Conservation (phyloP, 2,329 filamentous ascomycete genomes). For the Thermochaetoides dissita region DNA sequence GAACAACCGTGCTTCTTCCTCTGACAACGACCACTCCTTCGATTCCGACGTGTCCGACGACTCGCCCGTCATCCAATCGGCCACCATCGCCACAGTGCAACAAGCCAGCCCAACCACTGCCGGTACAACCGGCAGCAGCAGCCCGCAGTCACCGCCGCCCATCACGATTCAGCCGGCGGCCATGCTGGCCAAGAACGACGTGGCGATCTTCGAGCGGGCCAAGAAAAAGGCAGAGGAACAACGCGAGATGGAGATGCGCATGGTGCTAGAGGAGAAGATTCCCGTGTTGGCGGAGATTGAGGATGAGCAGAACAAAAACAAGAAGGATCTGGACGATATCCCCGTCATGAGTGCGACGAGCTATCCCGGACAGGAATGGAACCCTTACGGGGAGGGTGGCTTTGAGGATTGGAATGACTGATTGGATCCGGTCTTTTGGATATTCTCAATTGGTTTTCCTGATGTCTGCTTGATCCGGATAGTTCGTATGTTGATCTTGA, state of each 20-base stretch:
- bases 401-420: conserved; percentile 16
- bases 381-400: conserved; percentile 31
- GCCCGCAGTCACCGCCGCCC: background rate
- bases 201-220: conserved; percentile 27
- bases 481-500: too few species aligned
- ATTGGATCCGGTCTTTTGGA: background rate
- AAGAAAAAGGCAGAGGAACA: conserved; percentile 24
- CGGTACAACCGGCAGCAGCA: background rate
- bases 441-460: too few species aligned
- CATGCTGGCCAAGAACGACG: conserved; percentile 17
- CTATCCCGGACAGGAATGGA: conserved; percentile 61
- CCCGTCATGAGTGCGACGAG: conserved; percentile 52
- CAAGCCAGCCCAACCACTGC: conserved; percentile 6
- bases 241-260: conserved; percentile 6
- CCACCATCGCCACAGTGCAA: conserved; percentile 6
- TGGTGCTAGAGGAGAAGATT: conserved; percentile 37
- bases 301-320: conserved; percentile 22
- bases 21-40: background rate
- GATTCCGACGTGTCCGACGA: conserved; percentile 9
- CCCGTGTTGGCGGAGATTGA: conserved; percentile 23
- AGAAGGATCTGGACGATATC: conserved; percentile 28
- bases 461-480: too few species aligned
- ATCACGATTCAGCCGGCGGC: conserved; percentile 11
- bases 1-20: background rate
- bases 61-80: conserved; percentile 7